phyloP scores from a whole-genome alignment of 768 basidiomycete species.

The Termitomyces sp. region DNA sequence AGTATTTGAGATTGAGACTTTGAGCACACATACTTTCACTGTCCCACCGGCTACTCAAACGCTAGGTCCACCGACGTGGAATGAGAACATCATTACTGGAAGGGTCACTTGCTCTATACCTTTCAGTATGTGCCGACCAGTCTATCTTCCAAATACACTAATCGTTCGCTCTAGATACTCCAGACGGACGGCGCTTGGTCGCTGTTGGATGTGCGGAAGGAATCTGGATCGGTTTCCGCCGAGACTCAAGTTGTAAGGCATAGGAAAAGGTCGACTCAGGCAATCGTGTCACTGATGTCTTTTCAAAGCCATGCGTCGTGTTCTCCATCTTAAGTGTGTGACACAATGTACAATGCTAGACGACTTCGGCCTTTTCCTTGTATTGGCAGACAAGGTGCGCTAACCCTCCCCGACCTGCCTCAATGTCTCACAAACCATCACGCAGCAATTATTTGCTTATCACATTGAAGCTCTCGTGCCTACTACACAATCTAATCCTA shows the following conservation, averaged over 20 bases:
- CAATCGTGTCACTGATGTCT: conserved; percentile 25
- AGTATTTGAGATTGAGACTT: conserved; percentile 89
- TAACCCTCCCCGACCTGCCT: conserved; percentile 12
- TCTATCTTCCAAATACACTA: not conserved
- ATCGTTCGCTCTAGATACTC: conserved; percentile 52
- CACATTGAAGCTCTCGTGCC: conserved; percentile 96
- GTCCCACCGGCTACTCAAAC: conserved; percentile 54
- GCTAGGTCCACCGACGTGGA: conserved; percentile 50
- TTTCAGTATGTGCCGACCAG: conserved; percentile 53
- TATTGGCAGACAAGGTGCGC: conserved; percentile 82
- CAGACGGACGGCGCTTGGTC: conserved; percentile 76
- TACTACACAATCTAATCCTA: conserved; percentile 61
- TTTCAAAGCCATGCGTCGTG: conserved; percentile 73
- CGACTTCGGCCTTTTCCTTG: conserved; percentile 95
- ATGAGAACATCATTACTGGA: conserved; percentile 67
- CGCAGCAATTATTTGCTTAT: conserved; percentile 81
- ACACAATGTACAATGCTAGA: conserved; percentile 94
- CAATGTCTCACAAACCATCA: not conserved
- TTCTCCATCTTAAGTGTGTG: conserved; percentile 87
- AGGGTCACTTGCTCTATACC: conserved; percentile 95
- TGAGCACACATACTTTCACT: conserved; percentile 84
- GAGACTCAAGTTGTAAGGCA: conserved; percentile 73
- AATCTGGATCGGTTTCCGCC: conserved; percentile 90
- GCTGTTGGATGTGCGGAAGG: conserved; percentile 91
- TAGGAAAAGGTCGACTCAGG: not conserved